A percentile compares a stretch with the other conserved stretches of the same genome.
phyloP scores from a whole-genome alignment of 2,329 filamentous ascomycete genomes.

The Metarhizium album region DNA sequence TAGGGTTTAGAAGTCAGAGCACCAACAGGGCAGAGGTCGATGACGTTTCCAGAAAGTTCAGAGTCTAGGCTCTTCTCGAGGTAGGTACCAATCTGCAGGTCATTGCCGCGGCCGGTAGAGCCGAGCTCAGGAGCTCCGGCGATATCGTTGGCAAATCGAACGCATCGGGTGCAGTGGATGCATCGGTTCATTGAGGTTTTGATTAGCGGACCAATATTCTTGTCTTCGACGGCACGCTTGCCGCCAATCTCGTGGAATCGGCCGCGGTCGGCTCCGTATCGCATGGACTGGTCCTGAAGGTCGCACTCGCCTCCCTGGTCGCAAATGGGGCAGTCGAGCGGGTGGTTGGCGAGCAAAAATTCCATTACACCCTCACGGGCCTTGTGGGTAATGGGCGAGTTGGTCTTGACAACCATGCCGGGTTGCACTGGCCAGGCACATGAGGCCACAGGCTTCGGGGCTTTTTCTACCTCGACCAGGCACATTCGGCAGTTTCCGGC shows the following conservation, averaged over 20 bases:
- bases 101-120: slow-evolving; percentile 88
- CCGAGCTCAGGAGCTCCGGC: slow-evolving; percentile 93
- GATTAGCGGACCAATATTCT: slow-evolving; percentile 95
- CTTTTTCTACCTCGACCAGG: slow-evolving; percentile 92
- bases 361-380: slow-evolving; percentile 99
- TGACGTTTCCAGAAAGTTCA: slow-evolving; percentile 93
- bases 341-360: slow-evolving; percentile 92
- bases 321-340: slow-evolving; percentile 92
- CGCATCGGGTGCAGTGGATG: slow-evolving; percentile 96
- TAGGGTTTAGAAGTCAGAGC: slow-evolving; percentile 96
- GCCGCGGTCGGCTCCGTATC: slow-evolving; percentile 90
- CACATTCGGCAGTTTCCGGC: slow-evolving; percentile 99
- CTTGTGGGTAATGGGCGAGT: slow-evolving; percentile 93
- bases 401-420: slow-evolving; percentile 98
- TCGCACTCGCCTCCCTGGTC: slow-evolving; percentile 99
- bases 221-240: slow-evolving; percentile 97
- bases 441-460: slow-evolving; percentile 93
- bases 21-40: slow-evolving; percentile 95
- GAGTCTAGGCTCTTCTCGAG: slow-evolving; percentile 88
- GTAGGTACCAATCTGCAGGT: slow-evolving; percentile 97
- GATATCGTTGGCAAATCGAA: slow-evolving; percentile 95
- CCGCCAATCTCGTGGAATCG: slow-evolving; percentile 92
- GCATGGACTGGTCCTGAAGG: slow-evolving; percentile 98
- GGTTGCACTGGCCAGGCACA: slow-evolving; percentile 98
- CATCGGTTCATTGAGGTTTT: slow-evolving; percentile 99